These are phyloP conservation scores for Hura crepitans DNA, from an alignment of 441 rosid species.

Conservation along the genomic window DNA sequence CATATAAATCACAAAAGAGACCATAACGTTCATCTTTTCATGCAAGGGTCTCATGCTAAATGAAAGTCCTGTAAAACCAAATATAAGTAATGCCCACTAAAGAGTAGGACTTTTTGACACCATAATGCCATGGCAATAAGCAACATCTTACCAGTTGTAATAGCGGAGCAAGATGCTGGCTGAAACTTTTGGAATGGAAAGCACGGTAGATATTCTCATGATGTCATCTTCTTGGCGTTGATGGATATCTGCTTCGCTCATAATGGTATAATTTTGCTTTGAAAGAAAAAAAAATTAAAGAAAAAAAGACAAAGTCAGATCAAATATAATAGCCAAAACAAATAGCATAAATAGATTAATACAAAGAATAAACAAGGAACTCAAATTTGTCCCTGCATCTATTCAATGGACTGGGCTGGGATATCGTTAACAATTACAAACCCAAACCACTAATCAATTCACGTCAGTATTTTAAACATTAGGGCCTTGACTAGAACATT, in stretches of 20 bases:
- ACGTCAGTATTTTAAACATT: neutral
- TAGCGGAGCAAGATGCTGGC: conserved; percentile 65
- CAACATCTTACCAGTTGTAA: conserved; percentile 57
- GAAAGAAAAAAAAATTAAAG: conserved; percentile 17
- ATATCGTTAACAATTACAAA: neutral
- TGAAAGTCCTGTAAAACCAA: neutral
- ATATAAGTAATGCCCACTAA: neutral
- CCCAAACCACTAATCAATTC: neutral
- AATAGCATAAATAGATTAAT: neutral
- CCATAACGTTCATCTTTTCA: neutral
- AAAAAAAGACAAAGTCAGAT: neutral
- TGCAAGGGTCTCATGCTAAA: neutral
- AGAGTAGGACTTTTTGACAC: neutral
- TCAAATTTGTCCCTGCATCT: neutral
- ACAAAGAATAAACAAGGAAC: neutral
- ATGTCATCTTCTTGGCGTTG: conserved; percentile 66
- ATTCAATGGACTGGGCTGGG: neutral
- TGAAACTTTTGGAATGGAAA: conserved; percentile 56
- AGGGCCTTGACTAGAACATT: neutral
- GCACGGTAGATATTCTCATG: conserved; percentile 60
- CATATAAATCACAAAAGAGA: neutral
- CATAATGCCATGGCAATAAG: neutral
- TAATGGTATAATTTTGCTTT: conserved; percentile 63
- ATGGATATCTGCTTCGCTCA: conserved; percentile 66
- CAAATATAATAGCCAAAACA: conserved; percentile 4